Conservation (phyloP, 768 basidiomycete genomes). For the Gymnopilus dilepis region DNA sequence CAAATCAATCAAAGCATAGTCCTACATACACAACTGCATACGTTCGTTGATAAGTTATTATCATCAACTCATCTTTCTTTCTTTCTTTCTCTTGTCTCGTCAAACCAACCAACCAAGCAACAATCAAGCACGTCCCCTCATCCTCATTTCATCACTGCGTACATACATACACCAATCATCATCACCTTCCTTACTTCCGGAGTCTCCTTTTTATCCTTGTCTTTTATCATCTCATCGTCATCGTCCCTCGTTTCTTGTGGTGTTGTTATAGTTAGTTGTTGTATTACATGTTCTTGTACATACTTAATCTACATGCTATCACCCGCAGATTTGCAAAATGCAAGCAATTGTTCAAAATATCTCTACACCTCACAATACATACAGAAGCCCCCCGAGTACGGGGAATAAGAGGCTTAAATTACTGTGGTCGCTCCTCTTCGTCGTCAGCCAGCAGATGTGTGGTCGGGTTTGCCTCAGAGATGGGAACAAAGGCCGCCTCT, state of each 20-base stretch:
- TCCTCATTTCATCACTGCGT: too few relatives aligned
- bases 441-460: conserved; percentile 27
- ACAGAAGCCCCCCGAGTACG: neutral
- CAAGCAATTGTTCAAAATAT: neutral
- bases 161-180: too few relatives aligned
- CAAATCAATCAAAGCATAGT: too few relatives aligned
- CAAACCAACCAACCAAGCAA: too few relatives aligned
- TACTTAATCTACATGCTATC: conserved; percentile 2
- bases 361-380: neutral
- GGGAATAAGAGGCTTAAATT: neutral
- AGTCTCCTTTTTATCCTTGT: conserved; percentile 9
- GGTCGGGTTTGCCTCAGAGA: conserved; percentile 18
- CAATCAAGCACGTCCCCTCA: too few relatives aligned
- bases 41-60: neutral
- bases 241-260: neutral
- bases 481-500: conserved; percentile 26
- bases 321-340: neutral
- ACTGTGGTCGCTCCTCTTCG: conserved; percentile 9
- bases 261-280: conserved; percentile 4
- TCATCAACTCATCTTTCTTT: neutral
- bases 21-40: neutral
- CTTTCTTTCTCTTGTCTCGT: neutral
- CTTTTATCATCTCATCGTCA: conserved; percentile 9
- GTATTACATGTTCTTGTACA: conserved; percentile 8
- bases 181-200: neutral